Conservation (phyloP, 129 eudicot genomes). For the Helichrysum umbraculigerum region DNA sequence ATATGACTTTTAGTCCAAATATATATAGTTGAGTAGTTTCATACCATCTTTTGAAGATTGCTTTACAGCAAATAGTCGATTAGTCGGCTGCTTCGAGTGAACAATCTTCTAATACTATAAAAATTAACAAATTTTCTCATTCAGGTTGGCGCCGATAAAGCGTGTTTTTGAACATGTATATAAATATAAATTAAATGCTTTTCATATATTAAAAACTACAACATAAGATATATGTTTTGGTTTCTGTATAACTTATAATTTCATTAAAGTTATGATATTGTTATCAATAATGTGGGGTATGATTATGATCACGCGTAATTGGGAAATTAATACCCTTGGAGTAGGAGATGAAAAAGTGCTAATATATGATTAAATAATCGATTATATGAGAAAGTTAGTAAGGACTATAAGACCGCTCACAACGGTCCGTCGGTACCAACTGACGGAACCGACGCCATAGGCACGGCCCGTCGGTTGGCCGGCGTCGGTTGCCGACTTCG, state of each 20-base stretch:
- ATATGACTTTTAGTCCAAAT: not conserved
- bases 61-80: constrained; percentile 18
- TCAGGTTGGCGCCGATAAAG: constrained; percentile 26
- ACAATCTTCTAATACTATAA: not conserved
- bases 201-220: no score
- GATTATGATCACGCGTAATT: constrained; percentile 20
- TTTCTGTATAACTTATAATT: not conserved
- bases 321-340: not conserved
- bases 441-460: no score
- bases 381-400: no score
- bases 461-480: no score
- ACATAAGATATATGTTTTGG: no score
- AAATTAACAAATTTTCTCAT: not conserved
- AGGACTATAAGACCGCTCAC: no score
- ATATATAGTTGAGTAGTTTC: not conserved
- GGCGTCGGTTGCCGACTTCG: no score
- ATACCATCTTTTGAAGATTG: constrained; percentile 10
- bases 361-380: no score
- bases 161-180: constrained; percentile 17
- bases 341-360: not conserved
- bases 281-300: constrained; percentile 12
- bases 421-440: no score
- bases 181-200: no score
- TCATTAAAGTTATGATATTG: not conserved
- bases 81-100: not conserved